These are phyloP conservation scores for Saprolegnia diclina DNA, from an alignment of 352 stramenopile species.

Conservation along the genomic window DNA sequence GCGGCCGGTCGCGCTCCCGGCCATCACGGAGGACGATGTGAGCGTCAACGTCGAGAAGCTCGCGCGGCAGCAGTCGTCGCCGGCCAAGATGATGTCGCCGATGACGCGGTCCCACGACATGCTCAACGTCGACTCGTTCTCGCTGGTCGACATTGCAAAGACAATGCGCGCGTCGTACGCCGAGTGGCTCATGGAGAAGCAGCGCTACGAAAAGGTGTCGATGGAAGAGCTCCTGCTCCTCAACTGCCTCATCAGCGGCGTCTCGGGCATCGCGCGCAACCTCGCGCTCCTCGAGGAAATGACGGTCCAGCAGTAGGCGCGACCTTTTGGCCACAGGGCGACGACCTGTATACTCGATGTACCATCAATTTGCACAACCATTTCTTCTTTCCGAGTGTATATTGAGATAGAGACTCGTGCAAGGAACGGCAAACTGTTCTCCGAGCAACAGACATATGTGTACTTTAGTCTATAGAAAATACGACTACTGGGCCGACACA, in stretches of 20 bases:
- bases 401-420: too few relatives aligned
- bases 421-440: too few relatives aligned
- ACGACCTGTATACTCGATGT: too few relatives aligned
- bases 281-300: conserved; percentile 73
- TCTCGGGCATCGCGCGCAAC: conserved; percentile 67
- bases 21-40: neutral
- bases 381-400: too few relatives aligned
- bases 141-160: conserved; percentile 54
- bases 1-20: neutral
- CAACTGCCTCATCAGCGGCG: conserved; percentile 76
- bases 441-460: too few relatives aligned
- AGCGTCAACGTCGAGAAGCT: neutral
- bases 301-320: conserved; percentile 17
- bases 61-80: neutral
- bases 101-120: conserved; percentile 77
- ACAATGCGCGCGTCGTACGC: conserved; percentile 73
- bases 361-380: too few relatives aligned
- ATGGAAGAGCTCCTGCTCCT: conserved; percentile 79
- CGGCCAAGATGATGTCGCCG: conserved; percentile 36
- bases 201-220: conserved; percentile 63
- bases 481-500: conserved; percentile 29
- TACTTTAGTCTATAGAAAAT: too few relatives aligned
- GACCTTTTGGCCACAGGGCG: too few relatives aligned
- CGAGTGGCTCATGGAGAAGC: conserved; percentile 71
- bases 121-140: conserved; percentile 76